These are phyloP conservation scores for Agroathelia rolfsii DNA, from an alignment of 1,284 basidiomycete genomes.

Conservation along the genomic window DNA sequence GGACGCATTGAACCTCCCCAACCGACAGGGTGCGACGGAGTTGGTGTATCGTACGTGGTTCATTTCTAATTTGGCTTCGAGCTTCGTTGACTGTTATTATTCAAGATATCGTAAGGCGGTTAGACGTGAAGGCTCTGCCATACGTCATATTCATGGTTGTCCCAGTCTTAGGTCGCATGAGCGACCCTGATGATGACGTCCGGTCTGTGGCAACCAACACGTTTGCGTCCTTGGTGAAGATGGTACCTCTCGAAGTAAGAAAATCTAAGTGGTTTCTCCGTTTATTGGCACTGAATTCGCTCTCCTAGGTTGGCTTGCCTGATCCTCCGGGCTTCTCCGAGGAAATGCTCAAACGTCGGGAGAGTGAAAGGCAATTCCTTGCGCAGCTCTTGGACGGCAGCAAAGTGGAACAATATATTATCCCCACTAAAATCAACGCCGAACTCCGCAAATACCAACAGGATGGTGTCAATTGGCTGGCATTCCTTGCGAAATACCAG, in stretches of 20 bases:
- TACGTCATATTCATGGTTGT: constrained; percentile 98
- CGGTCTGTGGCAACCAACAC: constrained; percentile 92
- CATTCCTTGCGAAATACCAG: constrained; percentile 95
- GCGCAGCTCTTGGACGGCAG: constrained; percentile 90
- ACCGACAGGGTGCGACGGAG: constrained; percentile 88
- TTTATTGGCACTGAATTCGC: constrained; percentile 1
- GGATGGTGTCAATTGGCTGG: constrained; percentile 98
- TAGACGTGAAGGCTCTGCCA: constrained; percentile 92
- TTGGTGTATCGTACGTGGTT: constrained; percentile 73
- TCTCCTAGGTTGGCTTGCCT: constrained; percentile 81
- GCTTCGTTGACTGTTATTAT: constrained; percentile 9
- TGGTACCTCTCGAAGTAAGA: constrained; percentile 91
- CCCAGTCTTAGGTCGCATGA: constrained; percentile 95
- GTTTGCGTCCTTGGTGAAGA: constrained; percentile 97
- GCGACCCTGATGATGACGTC: constrained; percentile 86
- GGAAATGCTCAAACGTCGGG: constrained; percentile 81
- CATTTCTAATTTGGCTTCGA: constrained; percentile 3
- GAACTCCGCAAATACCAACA: constrained; percentile 96
- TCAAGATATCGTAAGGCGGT: constrained; percentile 80
- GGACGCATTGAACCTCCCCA: constrained; percentile 68
- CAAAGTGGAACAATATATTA: constrained; percentile 86
- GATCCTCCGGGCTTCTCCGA: constrained; percentile 90
- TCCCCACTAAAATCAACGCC: constrained; percentile 87
- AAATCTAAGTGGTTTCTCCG: no score
- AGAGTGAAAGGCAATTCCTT: constrained; percentile 87